Evolutionary conservation across 2,329 filamentous ascomycete genomes (phyloP).

Genomic region (Arthrocladium fulminans): DNA sequence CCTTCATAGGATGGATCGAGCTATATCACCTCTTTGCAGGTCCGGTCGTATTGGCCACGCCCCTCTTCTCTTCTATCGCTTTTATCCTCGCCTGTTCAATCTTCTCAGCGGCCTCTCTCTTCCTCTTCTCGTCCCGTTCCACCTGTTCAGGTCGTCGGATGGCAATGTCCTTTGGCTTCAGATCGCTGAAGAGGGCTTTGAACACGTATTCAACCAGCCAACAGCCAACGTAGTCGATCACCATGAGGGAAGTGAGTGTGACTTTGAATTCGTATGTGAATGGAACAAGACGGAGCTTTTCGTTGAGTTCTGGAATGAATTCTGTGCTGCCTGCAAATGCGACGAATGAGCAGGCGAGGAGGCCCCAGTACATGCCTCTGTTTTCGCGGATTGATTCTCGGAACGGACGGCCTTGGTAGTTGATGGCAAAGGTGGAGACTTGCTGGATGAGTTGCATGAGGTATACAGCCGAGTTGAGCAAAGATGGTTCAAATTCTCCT

Average conservation of each 20-base stretch:
- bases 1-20: too few species aligned
- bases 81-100: constrained; percentile 22
- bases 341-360: constrained; percentile 78
- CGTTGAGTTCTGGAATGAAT: constrained; percentile 89
- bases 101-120: constrained; percentile 47
- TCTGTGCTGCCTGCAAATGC: constrained; percentile 93
- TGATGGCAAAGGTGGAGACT: constrained; percentile 97
- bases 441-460: constrained; percentile 97
- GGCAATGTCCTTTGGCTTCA: constrained; percentile 87
- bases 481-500: constrained; percentile 83
- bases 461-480: constrained; percentile 95
- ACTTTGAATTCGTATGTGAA: constrained; percentile 83
- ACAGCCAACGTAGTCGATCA: constrained; percentile 77
- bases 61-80: constrained; percentile 21
- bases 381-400: constrained; percentile 93
- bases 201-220: constrained; percentile 78
- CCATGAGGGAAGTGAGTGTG: constrained; percentile 76
- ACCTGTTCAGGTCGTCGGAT: constrained; percentile 78
- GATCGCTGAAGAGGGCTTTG: constrained; percentile 82
- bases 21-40: background rate
- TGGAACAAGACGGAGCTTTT: constrained; percentile 82
- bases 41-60: constrained; percentile 16
- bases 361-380: constrained; percentile 95
- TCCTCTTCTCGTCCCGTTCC: constrained; percentile 61
- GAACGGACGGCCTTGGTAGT: constrained; percentile 98